A percentile compares a stretch with the other conserved stretches of the same genome.
phyloP scores from a whole-genome alignment of 805 yeast genomes.

The Sporopachydermia quercuum region DNA sequence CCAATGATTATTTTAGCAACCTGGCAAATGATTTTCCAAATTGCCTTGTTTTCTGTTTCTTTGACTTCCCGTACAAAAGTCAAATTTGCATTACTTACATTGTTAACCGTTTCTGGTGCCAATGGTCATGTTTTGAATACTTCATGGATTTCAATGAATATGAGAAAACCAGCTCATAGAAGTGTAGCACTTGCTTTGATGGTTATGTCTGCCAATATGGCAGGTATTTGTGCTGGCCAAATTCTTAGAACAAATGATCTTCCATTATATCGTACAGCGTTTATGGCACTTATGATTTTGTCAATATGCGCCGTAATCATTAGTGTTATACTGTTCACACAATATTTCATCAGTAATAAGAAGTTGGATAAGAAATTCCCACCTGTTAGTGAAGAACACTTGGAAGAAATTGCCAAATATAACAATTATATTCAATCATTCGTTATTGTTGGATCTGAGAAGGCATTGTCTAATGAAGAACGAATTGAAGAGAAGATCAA shows the following conservation, averaged over 20 bases:
- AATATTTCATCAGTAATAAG: background rate
- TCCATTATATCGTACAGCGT: constrained; percentile 9
- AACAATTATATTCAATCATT: too few relatives aligned
- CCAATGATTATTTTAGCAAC: background rate
- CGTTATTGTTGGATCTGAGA: too few relatives aligned
- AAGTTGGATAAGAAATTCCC: background rate
- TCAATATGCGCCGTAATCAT: background rate
- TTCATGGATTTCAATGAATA: constrained; percentile 9
- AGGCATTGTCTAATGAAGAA: too few relatives aligned
- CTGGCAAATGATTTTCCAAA: background rate
- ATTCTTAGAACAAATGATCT: constrained; percentile 9
- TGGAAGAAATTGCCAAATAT: too few relatives aligned
- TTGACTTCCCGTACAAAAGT: background rate
- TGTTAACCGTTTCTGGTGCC: background rate
- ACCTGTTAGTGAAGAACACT: too few relatives aligned
- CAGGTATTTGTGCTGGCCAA: constrained; percentile 12
- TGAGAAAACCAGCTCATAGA: constrained; percentile 8
- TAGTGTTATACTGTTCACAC: background rate
- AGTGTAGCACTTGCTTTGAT: constrained; percentile 9
- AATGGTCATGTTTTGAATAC: constrained; percentile 8
- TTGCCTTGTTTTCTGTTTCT: background rate
- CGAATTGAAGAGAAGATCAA: too few relatives aligned
- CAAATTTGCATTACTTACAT: background rate
- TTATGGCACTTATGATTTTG: constrained; percentile 6
- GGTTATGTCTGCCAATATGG: constrained; percentile 11